Evolutionary conservation across 2,329 filamentous ascomycete genomes (phyloP).

Genomic region (Lachnellula willkommii): DNA sequence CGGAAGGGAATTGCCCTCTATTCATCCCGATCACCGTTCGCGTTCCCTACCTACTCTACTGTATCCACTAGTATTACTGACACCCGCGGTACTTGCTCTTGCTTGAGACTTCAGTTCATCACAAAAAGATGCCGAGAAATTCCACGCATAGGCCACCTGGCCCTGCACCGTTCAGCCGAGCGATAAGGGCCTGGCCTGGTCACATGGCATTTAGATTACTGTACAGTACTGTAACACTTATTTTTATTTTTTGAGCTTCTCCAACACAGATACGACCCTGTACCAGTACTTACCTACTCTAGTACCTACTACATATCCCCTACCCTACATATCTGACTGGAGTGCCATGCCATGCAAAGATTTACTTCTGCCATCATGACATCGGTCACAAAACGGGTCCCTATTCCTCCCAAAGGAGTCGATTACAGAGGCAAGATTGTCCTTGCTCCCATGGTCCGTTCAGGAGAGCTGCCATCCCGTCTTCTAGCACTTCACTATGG

Average conservation of each 20-base stretch:
- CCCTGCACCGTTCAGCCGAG: slow-evolving; percentile 1
- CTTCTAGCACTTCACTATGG: slow-evolving; percentile 89
- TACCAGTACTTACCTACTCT: too few relatives aligned
- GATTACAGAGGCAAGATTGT: slow-evolving; percentile 93
- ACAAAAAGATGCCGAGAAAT: slow-evolving; percentile 4
- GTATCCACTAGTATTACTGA: too few relatives aligned
- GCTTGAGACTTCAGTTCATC: too few relatives aligned
- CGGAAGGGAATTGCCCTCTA: too few relatives aligned
- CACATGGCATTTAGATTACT: neutral
- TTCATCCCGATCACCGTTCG: too few relatives aligned
- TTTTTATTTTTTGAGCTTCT: too few relatives aligned
- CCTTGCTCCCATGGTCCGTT: slow-evolving; percentile 95
- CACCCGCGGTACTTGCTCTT: too few relatives aligned
- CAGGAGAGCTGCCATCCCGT: slow-evolving; percentile 88
- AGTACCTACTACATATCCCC: neutral
- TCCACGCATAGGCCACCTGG: neutral
- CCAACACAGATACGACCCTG: neutral
- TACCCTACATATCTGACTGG: neutral
- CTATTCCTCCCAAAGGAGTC: slow-evolving; percentile 81
- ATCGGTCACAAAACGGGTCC: slow-evolving; percentile 59
- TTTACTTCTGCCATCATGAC: slow-evolving; percentile 51
- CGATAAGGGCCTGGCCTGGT: neutral
- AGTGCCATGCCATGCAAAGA: slow-evolving; percentile 31
- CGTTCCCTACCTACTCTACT: too few relatives aligned
- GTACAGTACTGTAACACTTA: neutral